Evolutionary conservation across 306 rosid genomes (phyloP).

Genomic region (Leucaena leucocephala): DNA sequence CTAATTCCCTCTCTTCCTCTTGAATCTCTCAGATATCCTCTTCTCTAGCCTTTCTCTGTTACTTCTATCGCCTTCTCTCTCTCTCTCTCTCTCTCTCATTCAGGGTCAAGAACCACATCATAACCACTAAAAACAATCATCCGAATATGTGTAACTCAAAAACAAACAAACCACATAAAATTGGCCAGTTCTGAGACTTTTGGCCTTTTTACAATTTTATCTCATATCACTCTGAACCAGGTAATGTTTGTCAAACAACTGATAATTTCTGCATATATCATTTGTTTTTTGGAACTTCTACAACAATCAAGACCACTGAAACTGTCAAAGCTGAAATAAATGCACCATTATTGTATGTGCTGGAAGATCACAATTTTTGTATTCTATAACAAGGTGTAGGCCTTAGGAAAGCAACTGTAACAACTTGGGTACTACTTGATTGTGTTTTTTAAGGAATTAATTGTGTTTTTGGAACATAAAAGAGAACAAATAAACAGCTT

Average conservation of each 20-base stretch:
- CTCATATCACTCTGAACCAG: conserved; percentile 13
- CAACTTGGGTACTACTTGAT: conserved; percentile 15
- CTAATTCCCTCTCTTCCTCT: no score
- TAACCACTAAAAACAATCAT: conserved; percentile 17
- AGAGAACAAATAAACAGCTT: neutral
- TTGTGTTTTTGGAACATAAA: conserved; percentile 19
- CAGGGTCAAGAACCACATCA: no score
- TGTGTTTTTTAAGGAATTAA: conserved; percentile 1
- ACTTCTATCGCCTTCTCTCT: no score
- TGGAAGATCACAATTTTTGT: conserved; percentile 21
- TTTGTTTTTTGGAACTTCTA: conserved; percentile 3
- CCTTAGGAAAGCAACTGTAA: conserved; percentile 18
- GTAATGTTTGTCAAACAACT: conserved; percentile 20
- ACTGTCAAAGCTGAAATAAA: neutral
- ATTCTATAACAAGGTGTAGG: conserved; percentile 15
- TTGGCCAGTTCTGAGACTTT: neutral
- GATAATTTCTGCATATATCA: conserved; percentile 20
- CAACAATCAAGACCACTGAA: neutral
- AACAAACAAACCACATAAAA: neutral
- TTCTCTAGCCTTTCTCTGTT: no score
- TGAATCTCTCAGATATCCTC: no score
- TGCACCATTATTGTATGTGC: neutral
- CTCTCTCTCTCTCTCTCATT: no score
- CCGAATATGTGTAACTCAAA: conserved; percentile 4
- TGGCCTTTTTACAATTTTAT: neutral